phyloP scores from a whole-genome alignment of 495 filamentous ascomycete genomes.

The Podospora anserina region DNA sequence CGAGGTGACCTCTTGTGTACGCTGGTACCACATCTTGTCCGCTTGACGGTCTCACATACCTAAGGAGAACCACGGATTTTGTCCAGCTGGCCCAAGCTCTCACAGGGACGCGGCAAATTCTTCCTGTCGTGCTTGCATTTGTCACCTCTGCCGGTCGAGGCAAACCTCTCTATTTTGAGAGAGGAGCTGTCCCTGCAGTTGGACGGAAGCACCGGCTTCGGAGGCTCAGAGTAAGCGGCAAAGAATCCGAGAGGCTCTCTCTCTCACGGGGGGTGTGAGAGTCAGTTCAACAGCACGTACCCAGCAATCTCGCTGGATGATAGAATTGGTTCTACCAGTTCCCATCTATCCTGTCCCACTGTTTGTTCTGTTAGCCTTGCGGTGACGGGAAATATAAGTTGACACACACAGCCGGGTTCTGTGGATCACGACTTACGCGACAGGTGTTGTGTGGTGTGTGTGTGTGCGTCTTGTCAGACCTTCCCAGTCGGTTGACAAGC shows the following conservation, averaged over 20 bases:
- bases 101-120: neutral
- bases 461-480: neutral
- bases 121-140: neutral
- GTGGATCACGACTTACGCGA: neutral
- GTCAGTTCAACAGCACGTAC: neutral
- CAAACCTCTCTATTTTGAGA: neutral
- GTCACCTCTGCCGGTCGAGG: neutral
- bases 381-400: neutral
- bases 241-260: neutral
- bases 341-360: neutral
- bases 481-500: neutral
- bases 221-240: neutral
- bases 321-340: neutral
- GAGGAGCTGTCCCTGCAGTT: neutral
- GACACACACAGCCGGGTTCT: neutral
- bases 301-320: neutral
- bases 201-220: neutral
- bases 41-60: constrained; percentile 7
- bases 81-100: neutral
- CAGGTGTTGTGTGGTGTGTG: neutral
- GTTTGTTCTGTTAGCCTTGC: neutral
- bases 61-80: neutral
- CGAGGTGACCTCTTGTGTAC: constrained; percentile 1
- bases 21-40: neutral
- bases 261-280: neutral